These are phyloP conservation scores for Wickerhamiella alocasiicola DNA, from an alignment of 805 yeast species.

Conservation along the genomic window DNA sequence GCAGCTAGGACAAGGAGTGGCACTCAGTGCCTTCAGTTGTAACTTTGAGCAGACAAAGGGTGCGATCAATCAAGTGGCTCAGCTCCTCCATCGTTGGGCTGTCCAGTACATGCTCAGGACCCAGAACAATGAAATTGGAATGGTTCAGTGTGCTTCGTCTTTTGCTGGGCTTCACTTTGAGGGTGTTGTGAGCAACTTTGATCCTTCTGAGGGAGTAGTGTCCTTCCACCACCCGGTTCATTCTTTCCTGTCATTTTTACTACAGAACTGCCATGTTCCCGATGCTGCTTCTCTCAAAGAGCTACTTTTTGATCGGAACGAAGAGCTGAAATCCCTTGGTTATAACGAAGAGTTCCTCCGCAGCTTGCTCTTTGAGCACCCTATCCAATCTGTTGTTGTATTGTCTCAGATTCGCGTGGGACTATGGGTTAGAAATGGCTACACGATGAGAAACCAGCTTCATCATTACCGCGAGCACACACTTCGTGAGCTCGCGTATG, in stretches of 20 bases:
- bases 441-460: slow-evolving; percentile 63
- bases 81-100: slow-evolving; percentile 22
- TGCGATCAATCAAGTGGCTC: slow-evolving; percentile 21
- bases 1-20: slow-evolving; percentile 32
- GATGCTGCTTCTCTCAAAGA: slow-evolving; percentile 17
- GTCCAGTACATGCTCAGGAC: slow-evolving; percentile 7
- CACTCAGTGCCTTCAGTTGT: slow-evolving; percentile 24
- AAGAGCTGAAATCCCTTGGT: slow-evolving; percentile 3
- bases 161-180: neutral
- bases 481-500: slow-evolving; percentile 69
- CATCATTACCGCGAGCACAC: slow-evolving; percentile 68
- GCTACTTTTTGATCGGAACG: slow-evolving; percentile 12
- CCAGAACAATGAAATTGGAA: neutral
- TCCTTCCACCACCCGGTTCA: slow-evolving; percentile 76
- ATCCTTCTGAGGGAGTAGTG: slow-evolving; percentile 25
- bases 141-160: neutral
- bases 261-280: slow-evolving; percentile 36
- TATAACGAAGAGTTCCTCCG: slow-evolving; percentile 16
- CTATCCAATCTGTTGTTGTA: slow-evolving; percentile 63
- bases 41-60: slow-evolving; percentile 2
- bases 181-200: slow-evolving; percentile 2
- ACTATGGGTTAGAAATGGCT: slow-evolving; percentile 90
- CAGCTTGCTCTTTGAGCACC: slow-evolving; percentile 47
- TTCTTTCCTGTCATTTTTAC: slow-evolving; percentile 55
- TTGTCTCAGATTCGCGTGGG: slow-evolving; percentile 80